A percentile compares a stretch with the other conserved stretches of the same genome.
Evolutionary conservation across 164 flowering plant genomes (phyloP).

Genomic region (Tetracentron sinense): DNA sequence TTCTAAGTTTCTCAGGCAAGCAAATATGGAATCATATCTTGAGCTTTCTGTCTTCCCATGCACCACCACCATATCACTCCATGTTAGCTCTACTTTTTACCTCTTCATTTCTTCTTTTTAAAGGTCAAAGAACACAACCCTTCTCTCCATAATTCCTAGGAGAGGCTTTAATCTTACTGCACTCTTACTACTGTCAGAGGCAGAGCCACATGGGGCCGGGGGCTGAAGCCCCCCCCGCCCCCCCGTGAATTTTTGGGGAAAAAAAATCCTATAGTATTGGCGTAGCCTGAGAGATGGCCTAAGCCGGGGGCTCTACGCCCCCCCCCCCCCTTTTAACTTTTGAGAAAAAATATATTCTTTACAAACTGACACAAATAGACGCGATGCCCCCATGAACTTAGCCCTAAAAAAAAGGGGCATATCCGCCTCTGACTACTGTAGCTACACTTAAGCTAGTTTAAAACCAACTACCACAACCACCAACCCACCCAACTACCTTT

Average conservation of each 20-base stretch:
- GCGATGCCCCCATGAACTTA: too few relatives aligned
- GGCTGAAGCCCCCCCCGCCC: too few relatives aligned
- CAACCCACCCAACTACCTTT: constrained; percentile 11
- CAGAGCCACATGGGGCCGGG: too few relatives aligned
- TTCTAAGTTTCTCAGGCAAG: constrained; percentile 6
- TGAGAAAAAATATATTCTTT: too few relatives aligned
- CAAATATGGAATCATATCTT: constrained; percentile 10
- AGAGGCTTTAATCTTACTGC: too few relatives aligned
- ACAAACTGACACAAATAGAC: too few relatives aligned
- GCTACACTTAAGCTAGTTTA: neutral
- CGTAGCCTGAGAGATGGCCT: neutral
- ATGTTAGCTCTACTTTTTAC: constrained; percentile 1
- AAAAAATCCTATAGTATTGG: too few relatives aligned
- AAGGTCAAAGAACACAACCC: too few relatives aligned
- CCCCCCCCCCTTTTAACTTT: neutral
- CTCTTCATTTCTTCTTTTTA: neutral
- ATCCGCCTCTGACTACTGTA: too few relatives aligned
- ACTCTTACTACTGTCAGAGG: too few relatives aligned
- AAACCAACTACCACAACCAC: constrained; percentile 5
- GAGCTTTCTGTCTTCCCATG: constrained; percentile 7
- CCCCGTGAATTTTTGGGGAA: neutral
- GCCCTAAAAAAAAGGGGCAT: too few relatives aligned
- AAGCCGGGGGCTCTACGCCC: neutral
- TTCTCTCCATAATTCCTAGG: too few relatives aligned
- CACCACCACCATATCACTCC: neutral